Base-by-base conservation (phyloP, 352 stramenopile genomes). In the Phytophthora aleatoria region DNA sequence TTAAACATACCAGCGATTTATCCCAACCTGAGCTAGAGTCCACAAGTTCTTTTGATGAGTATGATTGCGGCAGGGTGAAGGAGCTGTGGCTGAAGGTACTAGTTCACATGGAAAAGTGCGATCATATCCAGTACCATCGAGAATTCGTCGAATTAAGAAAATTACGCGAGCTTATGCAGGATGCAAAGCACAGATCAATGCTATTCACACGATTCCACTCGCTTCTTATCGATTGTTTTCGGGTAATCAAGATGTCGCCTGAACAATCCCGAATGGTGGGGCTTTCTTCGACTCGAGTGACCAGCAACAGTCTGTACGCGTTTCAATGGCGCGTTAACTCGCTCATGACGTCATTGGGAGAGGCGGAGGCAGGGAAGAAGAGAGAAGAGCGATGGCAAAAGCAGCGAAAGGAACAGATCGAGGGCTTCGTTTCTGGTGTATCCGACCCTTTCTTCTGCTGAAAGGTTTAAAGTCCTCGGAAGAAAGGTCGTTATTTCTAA, bases 201-300 rank as follows among this genome's bases (percentile, higher is more conserved):
- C 2, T 64, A 13, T 28, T 64, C 27, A 38, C 7, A 3, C 20
- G 15, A 7, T 57, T 64, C 41, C 2, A 52, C 6, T 15, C 11
- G 3, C 45, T 64, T 13, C n/a, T 64, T 30, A 42, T 2, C 9
- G 57, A 64, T 3, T 64, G 52, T 31, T 30, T 33, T 27, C 47
- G 27, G 5, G 48, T 16, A 1, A 45, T 64, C 28, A 58, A 35
- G 10, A 53, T 45, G 38, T 36, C 57, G 2, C 39, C 47, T 30
- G 57, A 53, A 31, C 48, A 58, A 45, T 20, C 48, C 27, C 28
- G 38, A 38, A 45, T 64, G 3, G 31, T 52, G 28, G 38, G 15
- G 12, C 20, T 64, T 7, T 58, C 49, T 2, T 51, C 57, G 20
- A 41, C 48, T 3, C 48, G 48, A 16, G 47, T 38, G 4, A 63